Base-by-base conservation (phyloP, 208 protist genomes). In the Porcisia hertigi region DNA sequence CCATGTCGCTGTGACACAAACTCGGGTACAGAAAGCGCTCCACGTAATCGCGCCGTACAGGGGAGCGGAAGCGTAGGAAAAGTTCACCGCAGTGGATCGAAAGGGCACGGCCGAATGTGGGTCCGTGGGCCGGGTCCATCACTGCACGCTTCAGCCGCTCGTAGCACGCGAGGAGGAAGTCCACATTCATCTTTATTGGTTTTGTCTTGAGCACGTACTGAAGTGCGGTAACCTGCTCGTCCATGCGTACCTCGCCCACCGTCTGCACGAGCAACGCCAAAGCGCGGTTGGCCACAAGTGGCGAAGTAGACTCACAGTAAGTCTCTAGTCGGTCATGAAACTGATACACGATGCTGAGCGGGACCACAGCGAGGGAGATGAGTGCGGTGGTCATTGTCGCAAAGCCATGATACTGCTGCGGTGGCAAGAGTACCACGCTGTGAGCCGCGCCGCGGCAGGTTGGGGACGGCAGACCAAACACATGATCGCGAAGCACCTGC, bases 131-230 rank as follows among this genome's bases (percentile, higher is more conserved):
- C n/a, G 89, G 80, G 78, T 94, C 84, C 64, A 83, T 62, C 64
- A 93, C 90, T 0, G 88, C 89, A 4, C 92, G 88, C 81, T 93
- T 91, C 69, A 97, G 85, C 14, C 94, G 90, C 80, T 96, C 94
- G 82, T 96, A 97, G 81, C 92, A 97, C 20, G 94, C 89, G 25
- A 97, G 82, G 55, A 97, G 60, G 63, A 96, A 96, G 82, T 97
- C 94, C 11, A 97, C 83, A 76, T 96, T 95, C 82, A 96, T 90
- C 73, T 86, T 91, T 20, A 70, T 72, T 30, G 91, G 89, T 75
- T 91, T 92, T 43, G 87, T 90, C 66, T 86, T 84, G 7, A 97
- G 77, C 57, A 97, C 90, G 76, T 89, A 91, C 83, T 93, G 89
- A 63, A 97, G 84, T 25, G 88, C 89, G 0, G 79, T 88, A 39